Evolutionary conservation across 495 filamentous ascomycete species (phyloP), one percentile per base, ranked within the genome.

Genomic region (Penicillium waksmanii): DNA sequence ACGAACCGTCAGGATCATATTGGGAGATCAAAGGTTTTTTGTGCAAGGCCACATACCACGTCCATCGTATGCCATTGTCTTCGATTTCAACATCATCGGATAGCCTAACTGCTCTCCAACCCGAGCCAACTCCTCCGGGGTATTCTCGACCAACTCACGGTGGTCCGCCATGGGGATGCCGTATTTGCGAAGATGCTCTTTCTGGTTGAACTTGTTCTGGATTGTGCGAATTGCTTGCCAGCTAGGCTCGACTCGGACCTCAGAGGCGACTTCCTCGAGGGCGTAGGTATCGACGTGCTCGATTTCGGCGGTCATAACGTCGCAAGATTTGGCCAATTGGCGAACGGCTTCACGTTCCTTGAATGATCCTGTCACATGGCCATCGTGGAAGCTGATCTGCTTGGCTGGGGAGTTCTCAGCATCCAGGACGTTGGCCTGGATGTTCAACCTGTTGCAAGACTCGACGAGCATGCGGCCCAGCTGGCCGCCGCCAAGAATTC

Each of bases 391-490:
- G 73, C 90, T 94, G 69, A 95, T 87, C 80, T 97, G 95, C 77
- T 96, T 96, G 58, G 95, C 95, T 6, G 95, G 92, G 19, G 90
- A 82, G 63, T 87, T 82, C 54, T 85, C 85, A 18, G 83, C 85
- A 76, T 98, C 96, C 19, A 98, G 85, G 46, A 96, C 78, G 47
- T 88, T 85, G 54, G 91, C 82, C 57, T 89, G 83, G 68, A 97
- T 89, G 64, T 92, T 92, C 38, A 96, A 82, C 48, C 87, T 87
- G 64, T 93, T 93, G 49, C 95, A 92, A 42, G 90, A 88, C 75
- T 98, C 92, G 52, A 91, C 87, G n/a, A 97, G 83, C 95, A 98
- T 98, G 59, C 91, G 90, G 46, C 95, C 95, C 33, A 98, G 82
- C 77, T 94, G 93, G 67, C 94, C 94, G 35, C 87, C 87, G 19